These are phyloP conservation scores for Gossypium ekmanianum DNA, from an alignment of 345 rosid species.

Conservation along the genomic window DNA sequence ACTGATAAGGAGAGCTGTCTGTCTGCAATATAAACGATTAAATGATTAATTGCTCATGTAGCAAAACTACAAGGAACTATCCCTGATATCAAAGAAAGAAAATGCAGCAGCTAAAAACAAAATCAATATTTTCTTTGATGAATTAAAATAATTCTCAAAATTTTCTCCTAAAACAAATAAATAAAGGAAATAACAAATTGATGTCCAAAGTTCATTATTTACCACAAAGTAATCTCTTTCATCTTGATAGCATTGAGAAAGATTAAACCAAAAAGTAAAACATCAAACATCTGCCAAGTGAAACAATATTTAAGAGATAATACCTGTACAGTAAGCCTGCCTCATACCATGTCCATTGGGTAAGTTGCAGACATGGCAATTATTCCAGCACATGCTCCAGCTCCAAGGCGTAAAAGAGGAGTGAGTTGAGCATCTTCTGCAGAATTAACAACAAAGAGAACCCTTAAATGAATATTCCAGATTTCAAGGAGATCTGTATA, in stretches of 20 bases:
- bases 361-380: conserved; percentile 99
- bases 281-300: neutral
- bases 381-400: conserved; percentile 99
- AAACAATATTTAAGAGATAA: neutral
- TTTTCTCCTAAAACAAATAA: neutral
- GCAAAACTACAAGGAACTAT: neutral
- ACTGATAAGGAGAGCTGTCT: conserved; percentile 77
- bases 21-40: conserved; percentile 47
- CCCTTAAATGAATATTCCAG: neutral
- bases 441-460: conserved; percentile 14
- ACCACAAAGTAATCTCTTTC: neutral
- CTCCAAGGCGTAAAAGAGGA: conserved; percentile 96
- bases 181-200: neutral
- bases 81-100: neutral
- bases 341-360: conserved; percentile 99
- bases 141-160: neutral
- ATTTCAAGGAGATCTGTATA: neutral
- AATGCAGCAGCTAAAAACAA: neutral
- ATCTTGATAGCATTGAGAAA: neutral
- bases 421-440: conserved; percentile 91
- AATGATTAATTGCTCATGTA: conserved; percentile 6
- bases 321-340: conserved; percentile 99
- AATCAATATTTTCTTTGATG: neutral
- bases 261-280: neutral
- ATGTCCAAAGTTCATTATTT: neutral